Evolutionary conservation across 73 alveolate genomes (phyloP).

Genomic region (Paramecium caudatum): DNA sequence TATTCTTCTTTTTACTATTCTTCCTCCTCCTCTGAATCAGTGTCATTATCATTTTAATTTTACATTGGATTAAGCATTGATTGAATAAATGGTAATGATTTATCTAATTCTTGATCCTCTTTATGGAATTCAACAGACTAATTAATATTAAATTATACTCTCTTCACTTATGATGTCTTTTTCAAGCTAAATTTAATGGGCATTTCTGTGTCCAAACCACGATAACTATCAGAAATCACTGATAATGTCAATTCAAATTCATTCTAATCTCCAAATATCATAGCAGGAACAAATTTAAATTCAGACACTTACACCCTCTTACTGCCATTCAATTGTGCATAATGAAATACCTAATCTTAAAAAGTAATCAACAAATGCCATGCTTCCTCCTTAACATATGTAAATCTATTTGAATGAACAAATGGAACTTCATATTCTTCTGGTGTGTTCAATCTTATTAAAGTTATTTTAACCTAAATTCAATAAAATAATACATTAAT

Average conservation of each 20-base stretch:
- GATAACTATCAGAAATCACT: slow-evolving; percentile 40
- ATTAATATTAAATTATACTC: background rate
- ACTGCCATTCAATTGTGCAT: background rate
- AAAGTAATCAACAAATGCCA: slow-evolving; percentile 42
- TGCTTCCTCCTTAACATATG: slow-evolving; percentile 55
- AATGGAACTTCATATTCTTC: slow-evolving; percentile 51
- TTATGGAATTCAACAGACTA: slow-evolving; percentile 58
- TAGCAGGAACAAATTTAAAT: slow-evolving; percentile 31
- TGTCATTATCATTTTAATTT: slow-evolving; percentile 17
- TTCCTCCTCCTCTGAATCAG: slow-evolving; percentile 61
- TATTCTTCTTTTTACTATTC: background rate
- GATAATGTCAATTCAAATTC: slow-evolving; percentile 21
- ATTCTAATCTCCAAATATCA: background rate
- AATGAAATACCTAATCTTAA: slow-evolving; percentile 36
- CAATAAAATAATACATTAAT: background rate
- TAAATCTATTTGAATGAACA: slow-evolving; percentile 67
- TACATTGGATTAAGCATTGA: slow-evolving; percentile 18
- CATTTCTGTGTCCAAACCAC: slow-evolving; percentile 59
- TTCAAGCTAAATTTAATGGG: slow-evolving; percentile 39
- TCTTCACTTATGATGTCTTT: background rate
- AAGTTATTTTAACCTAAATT: background rate
- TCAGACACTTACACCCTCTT: background rate
- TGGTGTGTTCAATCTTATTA: slow-evolving; percentile 39
- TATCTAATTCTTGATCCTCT: slow-evolving; percentile 66
- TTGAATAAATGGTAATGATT: slow-evolving; percentile 52